Base-by-base conservation (phyloP, 1,284 basidiomycete genomes). In the Rhodotorula glutinis region DNA sequence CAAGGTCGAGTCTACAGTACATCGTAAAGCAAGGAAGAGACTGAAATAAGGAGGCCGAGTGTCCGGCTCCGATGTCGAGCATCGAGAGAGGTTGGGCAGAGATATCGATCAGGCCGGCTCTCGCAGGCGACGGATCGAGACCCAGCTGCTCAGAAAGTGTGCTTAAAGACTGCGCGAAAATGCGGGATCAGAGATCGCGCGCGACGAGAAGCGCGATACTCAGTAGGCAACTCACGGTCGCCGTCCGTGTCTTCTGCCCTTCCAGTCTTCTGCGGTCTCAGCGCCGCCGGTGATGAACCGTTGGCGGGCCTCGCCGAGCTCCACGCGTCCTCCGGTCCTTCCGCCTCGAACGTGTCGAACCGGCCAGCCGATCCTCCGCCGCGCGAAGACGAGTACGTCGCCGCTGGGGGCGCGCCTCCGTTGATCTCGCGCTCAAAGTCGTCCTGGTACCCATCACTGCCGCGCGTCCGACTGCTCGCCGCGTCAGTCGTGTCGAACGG, bases 371-470 rank as follows among this genome's bases (percentile, higher is more conserved):
- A 51, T 13, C 54, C 27, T 54, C 41, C 30, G 30, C 58, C 19
- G 47, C 54, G 17, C 30, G n/a, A 27, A 9, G 21, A n/a, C 46
- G 23, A 25, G 21, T 47, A 9, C 21, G 23, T 4, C 23, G 21
- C 41, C 23, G 52, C n/a, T 38, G 46, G 29, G 41, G 19, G 19
- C 47, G 41, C 13, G 5, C 57, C 67, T 51, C 57, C 57, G 49
- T 73, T 73, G 63, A 73, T 68, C 56, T 73, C 71, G 49, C 69
- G 52, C 61, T 73, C 72, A 52, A 69, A 73, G 9, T 71, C 72
- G 59, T 71, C 72, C 59, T 71, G 65, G 63, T 58, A 73, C 33
- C 60, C 64, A 51, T 44, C 44, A 38, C 62, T 55, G 47, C 53
- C 44, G 14, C 53, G 56, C 9, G 65, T 63, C 11, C 62, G 57